Evolutionary conservation across 139 green algal genomes (phyloP).

Genomic region (Tetradesmus obliquus): DNA sequence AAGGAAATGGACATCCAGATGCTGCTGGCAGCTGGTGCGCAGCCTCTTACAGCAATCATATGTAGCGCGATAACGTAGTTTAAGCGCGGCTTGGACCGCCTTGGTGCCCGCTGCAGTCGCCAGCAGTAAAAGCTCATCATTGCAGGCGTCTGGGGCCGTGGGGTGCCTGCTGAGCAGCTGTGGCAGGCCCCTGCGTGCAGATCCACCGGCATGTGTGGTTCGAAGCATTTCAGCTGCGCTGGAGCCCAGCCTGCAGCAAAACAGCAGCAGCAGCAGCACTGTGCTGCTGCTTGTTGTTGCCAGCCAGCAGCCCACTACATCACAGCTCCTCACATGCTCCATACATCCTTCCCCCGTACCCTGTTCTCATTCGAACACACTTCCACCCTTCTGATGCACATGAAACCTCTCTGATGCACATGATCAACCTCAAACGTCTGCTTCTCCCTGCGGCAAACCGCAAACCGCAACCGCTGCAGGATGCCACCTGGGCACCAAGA

Average conservation of each 20-base stretch:
- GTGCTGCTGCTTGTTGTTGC: background rate
- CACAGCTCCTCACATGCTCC: background rate
- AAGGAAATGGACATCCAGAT: conserved; percentile 91
- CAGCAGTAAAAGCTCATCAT: background rate
- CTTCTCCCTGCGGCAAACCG: background rate
- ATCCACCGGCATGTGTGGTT: background rate
- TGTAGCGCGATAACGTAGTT: background rate
- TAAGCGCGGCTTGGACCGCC: background rate
- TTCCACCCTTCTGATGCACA: too few species aligned
- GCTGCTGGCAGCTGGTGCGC: conserved; percentile 91
- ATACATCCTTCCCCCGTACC: background rate
- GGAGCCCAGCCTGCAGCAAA: too few species aligned
- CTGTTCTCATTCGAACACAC: too few species aligned
- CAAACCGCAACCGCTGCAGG: background rate
- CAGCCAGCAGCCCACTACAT: background rate
- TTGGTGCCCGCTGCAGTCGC: background rate
- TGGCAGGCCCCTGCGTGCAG: background rate
- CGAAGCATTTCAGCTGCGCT: background rate
- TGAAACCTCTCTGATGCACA: too few species aligned
- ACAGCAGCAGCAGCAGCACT: background rate
- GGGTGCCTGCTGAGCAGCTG: background rate
- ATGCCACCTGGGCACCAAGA: conserved; percentile 91
- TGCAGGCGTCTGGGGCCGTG: background rate
- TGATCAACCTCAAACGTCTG: too few species aligned
- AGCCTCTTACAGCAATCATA: conserved; percentile 88